Conservation (phyloP, 768 basidiomycete genomes). For the Antrodiella citrinella region DNA sequence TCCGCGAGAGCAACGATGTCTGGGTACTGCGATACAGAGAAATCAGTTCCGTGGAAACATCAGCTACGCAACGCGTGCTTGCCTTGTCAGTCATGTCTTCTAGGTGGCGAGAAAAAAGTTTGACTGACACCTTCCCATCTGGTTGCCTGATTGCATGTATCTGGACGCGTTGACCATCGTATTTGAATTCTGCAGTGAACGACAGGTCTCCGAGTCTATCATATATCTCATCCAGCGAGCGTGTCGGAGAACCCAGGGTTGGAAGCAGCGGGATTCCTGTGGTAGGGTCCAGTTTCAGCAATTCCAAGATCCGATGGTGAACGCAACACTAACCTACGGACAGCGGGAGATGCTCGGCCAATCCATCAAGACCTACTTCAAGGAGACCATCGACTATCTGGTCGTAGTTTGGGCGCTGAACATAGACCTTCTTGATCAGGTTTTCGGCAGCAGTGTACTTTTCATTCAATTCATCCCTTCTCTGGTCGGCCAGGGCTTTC, state of each 20-base stretch:
- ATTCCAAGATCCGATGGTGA: neutral
- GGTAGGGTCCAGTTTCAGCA: conserved; percentile 7
- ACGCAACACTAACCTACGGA: conserved; percentile 49
- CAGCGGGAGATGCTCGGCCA: conserved; percentile 55
- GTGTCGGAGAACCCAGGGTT: conserved; percentile 79
- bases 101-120: conserved; percentile 81
- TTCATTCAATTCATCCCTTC: conserved; percentile 28
- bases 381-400: conserved; percentile 58
- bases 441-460: conserved; percentile 53
- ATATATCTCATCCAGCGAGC: conserved; percentile 82
- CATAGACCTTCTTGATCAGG: conserved; percentile 63
- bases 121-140: conserved; percentile 30
- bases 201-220: conserved; percentile 52
- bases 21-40: conserved; percentile 54
- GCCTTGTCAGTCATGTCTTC: conserved; percentile 92
- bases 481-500: conserved; percentile 24
- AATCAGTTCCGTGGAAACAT: conserved; percentile 5
- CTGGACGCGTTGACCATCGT: conserved; percentile 83
- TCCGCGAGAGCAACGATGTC: conserved; percentile 60
- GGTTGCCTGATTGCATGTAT: conserved; percentile 46
- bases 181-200: conserved; percentile 86
- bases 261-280: conserved; percentile 77
- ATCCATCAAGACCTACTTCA: conserved; percentile 48
- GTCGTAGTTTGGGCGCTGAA: conserved; percentile 70
- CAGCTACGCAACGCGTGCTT: conserved; percentile 9